A percentile compares a stretch with the other conserved stretches of the same genome.
These are phyloP conservation scores for Chrysopogon serrulatus DNA, from an alignment of 176 grass and related monocot species.

Conservation along the genomic window DNA sequence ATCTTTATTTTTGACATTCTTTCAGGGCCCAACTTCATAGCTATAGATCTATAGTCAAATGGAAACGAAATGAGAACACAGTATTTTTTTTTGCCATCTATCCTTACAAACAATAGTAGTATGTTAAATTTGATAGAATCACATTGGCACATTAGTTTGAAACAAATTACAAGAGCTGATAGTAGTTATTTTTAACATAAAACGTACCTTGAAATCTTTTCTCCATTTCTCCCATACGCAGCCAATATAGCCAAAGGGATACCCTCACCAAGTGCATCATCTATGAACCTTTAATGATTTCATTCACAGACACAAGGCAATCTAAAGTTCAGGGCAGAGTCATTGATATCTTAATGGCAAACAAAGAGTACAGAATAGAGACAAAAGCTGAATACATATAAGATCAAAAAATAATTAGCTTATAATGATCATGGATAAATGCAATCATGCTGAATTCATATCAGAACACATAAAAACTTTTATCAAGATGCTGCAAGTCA, in stretches of 20 bases:
- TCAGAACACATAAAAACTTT: not conserved
- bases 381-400: not conserved
- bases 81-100: not conserved
- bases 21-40: constrained; percentile 68
- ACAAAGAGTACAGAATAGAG: not conserved
- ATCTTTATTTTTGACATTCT: constrained; percentile 74
- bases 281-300: constrained; percentile 68
- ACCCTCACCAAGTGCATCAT: constrained; percentile 78
- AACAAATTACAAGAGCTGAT: not conserved
- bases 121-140: not conserved
- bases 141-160: not conserved
- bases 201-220: constrained; percentile 74
- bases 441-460: not conserved
- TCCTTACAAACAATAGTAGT: not conserved
- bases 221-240: constrained; percentile 77
- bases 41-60: constrained; percentile 48
- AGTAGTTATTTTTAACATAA: not conserved
- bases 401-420: not conserved
- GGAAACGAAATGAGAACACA: constrained; percentile 9
- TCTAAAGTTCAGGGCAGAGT: not conserved
- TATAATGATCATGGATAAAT: not conserved
- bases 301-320: constrained; percentile 14
- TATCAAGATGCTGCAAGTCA: not conserved
- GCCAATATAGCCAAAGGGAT: constrained; percentile 63
- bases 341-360: not conserved